These are phyloP conservation scores for Arxiozyma slooffiae DNA, from an alignment of 1,139 yeast genomes.

Conservation along the genomic window DNA sequence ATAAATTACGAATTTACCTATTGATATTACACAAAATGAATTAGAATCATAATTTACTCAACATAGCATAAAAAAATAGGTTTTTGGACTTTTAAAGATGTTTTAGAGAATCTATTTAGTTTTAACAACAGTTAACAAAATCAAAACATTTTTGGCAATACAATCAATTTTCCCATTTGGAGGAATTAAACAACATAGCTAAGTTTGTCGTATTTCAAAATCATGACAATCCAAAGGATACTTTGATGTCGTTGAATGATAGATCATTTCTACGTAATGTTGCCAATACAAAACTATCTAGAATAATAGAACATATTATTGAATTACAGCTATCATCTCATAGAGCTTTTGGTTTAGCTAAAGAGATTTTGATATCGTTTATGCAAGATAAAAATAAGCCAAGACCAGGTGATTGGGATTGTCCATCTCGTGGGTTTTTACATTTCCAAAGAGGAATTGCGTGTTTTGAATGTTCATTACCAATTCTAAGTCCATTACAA, in stretches of 20 bases:
- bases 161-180: constrained; percentile 27
- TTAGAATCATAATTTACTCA: constrained; percentile 87
- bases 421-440: constrained; percentile 92
- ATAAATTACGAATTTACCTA: constrained; percentile 66
- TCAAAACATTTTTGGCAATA: constrained; percentile 4
- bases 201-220: constrained; percentile 82
- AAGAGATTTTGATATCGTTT: constrained; percentile 70
- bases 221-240: constrained; percentile 79
- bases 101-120: constrained; percentile 20
- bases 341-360: constrained; percentile 67
- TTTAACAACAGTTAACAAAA: constrained; percentile 12
- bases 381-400: constrained; percentile 87
- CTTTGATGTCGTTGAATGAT: constrained; percentile 63
- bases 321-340: constrained; percentile 85
- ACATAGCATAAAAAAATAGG: constrained; percentile 75
- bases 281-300: constrained; percentile 31
- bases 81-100: constrained; percentile 67
- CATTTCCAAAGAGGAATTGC: constrained; percentile 92
- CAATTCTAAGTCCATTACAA: constrained; percentile 42
- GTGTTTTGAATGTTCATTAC: constrained; percentile 86
- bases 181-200: constrained; percentile 36
- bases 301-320: constrained; percentile 57
- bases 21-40: constrained; percentile 83
- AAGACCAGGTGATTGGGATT: constrained; percentile 96
- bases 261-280: constrained; percentile 28